Percentiles rank a stretch among this genome's conserved stretches.
These are phyloP conservation scores for Kitagawia praeruptora DNA, from an alignment of 129 eudicot genomes.

Conservation along the genomic window DNA sequence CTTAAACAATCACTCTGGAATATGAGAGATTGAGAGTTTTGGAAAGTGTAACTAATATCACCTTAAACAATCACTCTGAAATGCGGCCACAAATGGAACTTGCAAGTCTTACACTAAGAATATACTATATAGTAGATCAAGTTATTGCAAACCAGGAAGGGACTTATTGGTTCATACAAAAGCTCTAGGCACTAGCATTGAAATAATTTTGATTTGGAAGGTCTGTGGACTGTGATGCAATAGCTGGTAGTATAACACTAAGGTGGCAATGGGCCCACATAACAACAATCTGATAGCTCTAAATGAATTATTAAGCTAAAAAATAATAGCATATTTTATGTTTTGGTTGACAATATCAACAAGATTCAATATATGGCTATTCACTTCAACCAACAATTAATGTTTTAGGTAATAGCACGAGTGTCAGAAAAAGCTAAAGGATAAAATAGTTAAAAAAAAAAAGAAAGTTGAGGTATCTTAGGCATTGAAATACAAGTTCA, in stretches of 20 bases:
- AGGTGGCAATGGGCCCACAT: too few species aligned
- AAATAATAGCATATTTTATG: not conserved
- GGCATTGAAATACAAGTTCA: not conserved
- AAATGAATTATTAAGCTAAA: not conserved
- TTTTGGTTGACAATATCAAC: not conserved
- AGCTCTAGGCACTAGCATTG: not conserved
- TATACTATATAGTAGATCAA: not conserved
- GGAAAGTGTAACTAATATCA: not conserved
- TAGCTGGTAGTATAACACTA: not conserved
- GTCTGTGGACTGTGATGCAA: not conserved
- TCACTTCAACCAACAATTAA: not conserved
- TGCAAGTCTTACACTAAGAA: not conserved
- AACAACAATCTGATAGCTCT: not conserved
- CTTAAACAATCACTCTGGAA: too few species aligned
- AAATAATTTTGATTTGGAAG: not conserved
- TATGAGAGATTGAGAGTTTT: too few species aligned
- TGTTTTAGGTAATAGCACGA: not conserved
- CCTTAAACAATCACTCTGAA: not conserved
- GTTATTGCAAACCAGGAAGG: not conserved
- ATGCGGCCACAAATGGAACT: not conserved
- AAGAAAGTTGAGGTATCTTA: not conserved
- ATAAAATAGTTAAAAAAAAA: not conserved
- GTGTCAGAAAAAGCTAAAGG: not conserved
- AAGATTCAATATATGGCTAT: not conserved
- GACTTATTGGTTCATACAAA: not conserved